These are phyloP conservation scores for Suillus clintonianus DNA, from an alignment of 768 basidiomycete species.

Conservation along the genomic window DNA sequence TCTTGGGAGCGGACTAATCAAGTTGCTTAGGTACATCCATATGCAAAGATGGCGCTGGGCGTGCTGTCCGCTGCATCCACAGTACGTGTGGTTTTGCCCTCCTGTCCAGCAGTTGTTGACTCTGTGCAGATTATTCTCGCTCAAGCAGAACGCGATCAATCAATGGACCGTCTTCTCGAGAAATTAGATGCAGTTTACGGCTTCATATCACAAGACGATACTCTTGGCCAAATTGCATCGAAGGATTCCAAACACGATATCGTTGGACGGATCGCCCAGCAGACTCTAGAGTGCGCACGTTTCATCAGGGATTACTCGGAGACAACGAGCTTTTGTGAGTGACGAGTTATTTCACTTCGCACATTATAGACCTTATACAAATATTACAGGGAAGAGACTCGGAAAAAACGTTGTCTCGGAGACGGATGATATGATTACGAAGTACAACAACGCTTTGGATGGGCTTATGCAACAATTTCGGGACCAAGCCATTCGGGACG, in stretches of 20 bases:
- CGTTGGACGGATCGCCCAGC: conserved; percentile 11
- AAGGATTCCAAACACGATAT: neutral
- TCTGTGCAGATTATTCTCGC: conserved; percentile 1
- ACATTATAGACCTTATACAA: neutral
- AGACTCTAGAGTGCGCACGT: conserved; percentile 27
- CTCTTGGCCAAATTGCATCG: neutral
- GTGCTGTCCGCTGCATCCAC: neutral
- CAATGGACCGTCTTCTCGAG: neutral
- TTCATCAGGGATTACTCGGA: conserved; percentile 28
- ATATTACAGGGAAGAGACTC: neutral
- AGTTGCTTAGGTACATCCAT: conserved; percentile 4
- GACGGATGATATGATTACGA: neutral
- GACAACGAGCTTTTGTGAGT: conserved; percentile 20
- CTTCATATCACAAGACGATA: conserved; percentile 1
- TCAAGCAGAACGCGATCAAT: conserved; percentile 4
- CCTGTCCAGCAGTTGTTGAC: neutral
- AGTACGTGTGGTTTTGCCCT: neutral
- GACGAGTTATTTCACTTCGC: neutral
- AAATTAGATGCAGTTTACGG: neutral
- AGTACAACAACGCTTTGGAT: neutral
- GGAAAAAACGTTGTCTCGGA: neutral
- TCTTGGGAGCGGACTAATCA: neutral
- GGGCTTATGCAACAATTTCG: conserved; percentile 1
- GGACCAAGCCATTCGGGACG: neutral
- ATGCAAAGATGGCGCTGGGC: conserved; percentile 7